Evolutionary conservation across 805 yeast species (phyloP).

Genomic region (Saccharomyces paradoxus): DNA sequence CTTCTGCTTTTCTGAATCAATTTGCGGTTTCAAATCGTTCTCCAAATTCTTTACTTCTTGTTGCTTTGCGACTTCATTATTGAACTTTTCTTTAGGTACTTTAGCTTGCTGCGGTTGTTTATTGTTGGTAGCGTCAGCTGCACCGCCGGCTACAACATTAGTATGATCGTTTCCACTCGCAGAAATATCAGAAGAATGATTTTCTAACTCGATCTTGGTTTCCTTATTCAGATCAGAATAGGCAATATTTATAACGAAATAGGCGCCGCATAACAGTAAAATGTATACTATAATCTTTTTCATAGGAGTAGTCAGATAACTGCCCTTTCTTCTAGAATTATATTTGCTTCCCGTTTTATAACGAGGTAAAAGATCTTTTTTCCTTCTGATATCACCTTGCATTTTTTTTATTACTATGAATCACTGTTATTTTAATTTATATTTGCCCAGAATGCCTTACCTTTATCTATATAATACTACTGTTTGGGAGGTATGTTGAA

Average conservation of each 20-base stretch:
- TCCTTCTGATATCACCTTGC: constrained; percentile 30
- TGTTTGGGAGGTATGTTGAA: neutral
- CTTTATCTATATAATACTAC: neutral
- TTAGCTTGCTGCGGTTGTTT: constrained; percentile 3
- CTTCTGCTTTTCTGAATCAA: constrained; percentile 7
- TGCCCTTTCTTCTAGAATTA: constrained; percentile 15
- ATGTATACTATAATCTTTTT: constrained; percentile 37
- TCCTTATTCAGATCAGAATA: constrained; percentile 16
- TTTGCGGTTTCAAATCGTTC: constrained; percentile 16
- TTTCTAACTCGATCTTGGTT: constrained; percentile 23
- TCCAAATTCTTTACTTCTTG: constrained; percentile 24
- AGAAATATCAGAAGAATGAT: neutral
- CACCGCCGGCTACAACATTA: neutral
- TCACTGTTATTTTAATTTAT: neutral
- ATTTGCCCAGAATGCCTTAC: neutral
- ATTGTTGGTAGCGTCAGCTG: neutral
- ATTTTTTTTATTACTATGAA: constrained; percentile 6
- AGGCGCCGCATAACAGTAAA: constrained; percentile 28
- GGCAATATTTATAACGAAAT: constrained; percentile 23
- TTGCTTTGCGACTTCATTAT: constrained; percentile 26
- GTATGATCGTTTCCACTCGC: neutral
- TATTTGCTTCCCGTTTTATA: constrained; percentile 14
- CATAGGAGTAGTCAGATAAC: constrained; percentile 39
- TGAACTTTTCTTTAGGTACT: constrained; percentile 20
- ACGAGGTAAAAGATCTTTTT: constrained; percentile 36